Evolutionary conservation across 2,329 filamentous ascomycete species (phyloP).

Genomic region (Fusarium proliferatum): DNA sequence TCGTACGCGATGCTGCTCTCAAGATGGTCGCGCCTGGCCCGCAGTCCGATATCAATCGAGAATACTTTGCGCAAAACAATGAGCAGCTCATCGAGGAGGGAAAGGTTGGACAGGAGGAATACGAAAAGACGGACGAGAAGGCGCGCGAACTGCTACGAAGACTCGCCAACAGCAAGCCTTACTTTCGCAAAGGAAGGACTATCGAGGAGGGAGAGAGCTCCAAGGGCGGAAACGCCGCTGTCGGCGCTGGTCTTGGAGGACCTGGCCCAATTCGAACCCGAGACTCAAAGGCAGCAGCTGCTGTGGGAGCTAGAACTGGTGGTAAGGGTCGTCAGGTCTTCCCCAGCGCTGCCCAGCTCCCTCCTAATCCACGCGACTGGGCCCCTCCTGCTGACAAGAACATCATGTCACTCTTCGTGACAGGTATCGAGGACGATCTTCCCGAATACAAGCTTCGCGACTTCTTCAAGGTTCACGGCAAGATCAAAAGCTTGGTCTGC

Average conservation of each 20-base stretch:
- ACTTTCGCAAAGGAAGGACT: constrained; percentile 87
- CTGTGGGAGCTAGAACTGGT: constrained; percentile 61
- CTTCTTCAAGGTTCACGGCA: constrained; percentile 89
- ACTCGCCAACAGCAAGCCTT: constrained; percentile 92
- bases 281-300: constrained; percentile 66
- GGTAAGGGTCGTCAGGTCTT: constrained; percentile 66
- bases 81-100: constrained; percentile 96
- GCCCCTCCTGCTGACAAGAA: constrained; percentile 84
- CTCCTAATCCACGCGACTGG: constrained; percentile 87
- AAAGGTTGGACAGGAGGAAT: constrained; percentile 84
- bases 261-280: constrained; percentile 84
- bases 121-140: constrained; percentile 97
- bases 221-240: constrained; percentile 59
- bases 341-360: constrained; percentile 76
- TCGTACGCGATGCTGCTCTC: constrained; percentile 92
- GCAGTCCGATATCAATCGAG: constrained; percentile 90
- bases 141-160: constrained; percentile 86
- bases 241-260: constrained; percentile 68
- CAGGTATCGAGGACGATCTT: constrained; percentile 94
- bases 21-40: constrained; percentile 98
- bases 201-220: constrained; percentile 64
- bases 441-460: constrained; percentile 91
- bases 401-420: constrained; percentile 93
- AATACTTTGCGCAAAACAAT: constrained; percentile 98
- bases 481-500: constrained; percentile 92